Conservation (phyloP, 108 stramenopile species). For the Conticribra weissflogii region DNA sequence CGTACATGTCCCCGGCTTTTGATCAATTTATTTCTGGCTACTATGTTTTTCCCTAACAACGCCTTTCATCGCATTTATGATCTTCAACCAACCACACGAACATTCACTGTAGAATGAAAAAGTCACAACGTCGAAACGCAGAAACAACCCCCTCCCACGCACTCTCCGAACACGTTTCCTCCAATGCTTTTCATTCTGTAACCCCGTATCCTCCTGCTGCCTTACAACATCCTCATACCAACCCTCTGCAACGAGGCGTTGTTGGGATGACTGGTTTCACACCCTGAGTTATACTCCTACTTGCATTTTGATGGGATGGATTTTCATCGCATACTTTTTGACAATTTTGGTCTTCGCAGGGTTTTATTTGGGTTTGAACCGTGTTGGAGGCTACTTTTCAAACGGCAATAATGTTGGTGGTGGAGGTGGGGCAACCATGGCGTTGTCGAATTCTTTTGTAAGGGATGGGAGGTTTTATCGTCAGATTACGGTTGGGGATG, state of each 20-base stretch:
- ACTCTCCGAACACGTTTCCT: background rate
- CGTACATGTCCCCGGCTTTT: no score
- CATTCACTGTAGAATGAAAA: no score
- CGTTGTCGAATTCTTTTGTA: background rate
- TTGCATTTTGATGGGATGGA: conserved; percentile 53
- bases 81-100: no score
- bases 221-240: conserved; percentile 10
- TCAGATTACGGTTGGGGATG: conserved; percentile 3
- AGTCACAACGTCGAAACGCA: no score
- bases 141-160: no score
- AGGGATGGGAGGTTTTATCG: background rate
- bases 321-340: conserved; percentile 62
- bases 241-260: conserved; percentile 14
- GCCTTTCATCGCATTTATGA: no score
- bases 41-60: no score
- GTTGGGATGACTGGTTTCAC: conserved; percentile 85
- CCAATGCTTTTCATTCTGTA: conserved; percentile 2
- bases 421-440: background rate
- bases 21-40: no score
- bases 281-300: conserved; percentile 74
- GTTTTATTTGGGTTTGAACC: conserved; percentile 66
- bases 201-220: background rate
- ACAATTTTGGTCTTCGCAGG: conserved; percentile 71
- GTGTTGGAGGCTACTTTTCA: conserved; percentile 51
- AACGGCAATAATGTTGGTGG: conserved; percentile 7